These are phyloP conservation scores for Neurospora intermedia DNA, from an alignment of 495 filamentous ascomycete species.

Conservation along the genomic window DNA sequence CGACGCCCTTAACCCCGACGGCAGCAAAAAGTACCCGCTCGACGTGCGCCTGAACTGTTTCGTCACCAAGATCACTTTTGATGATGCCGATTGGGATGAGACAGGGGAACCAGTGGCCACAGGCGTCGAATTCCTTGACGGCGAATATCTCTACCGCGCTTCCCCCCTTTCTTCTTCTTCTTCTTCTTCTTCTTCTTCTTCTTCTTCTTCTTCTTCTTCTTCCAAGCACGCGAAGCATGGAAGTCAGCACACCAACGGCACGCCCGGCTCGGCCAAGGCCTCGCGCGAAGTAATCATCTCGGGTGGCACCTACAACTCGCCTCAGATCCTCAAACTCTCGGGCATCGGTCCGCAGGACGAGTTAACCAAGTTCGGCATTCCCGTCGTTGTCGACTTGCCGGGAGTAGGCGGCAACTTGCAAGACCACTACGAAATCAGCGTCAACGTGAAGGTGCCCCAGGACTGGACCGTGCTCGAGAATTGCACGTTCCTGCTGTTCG, in stretches of 20 bases:
- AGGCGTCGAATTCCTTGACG: constrained; percentile 54
- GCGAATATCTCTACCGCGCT: constrained; percentile 48
- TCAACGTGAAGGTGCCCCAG: constrained; percentile 33
- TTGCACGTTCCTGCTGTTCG: constrained; percentile 37
- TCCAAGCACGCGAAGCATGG: not conserved
- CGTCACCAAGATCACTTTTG: constrained; percentile 50
- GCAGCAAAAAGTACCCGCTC: constrained; percentile 44
- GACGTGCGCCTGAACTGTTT: constrained; percentile 50
- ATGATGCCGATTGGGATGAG: constrained; percentile 20
- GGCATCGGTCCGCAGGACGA: constrained; percentile 47
- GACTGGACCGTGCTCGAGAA: constrained; percentile 32
- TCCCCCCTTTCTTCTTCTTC: constrained; percentile 27
- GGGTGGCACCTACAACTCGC: constrained; percentile 50
- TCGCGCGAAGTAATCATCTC: constrained; percentile 53
- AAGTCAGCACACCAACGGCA: constrained; percentile 15
- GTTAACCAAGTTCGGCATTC: constrained; percentile 37
- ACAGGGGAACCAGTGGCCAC: constrained; percentile 36
- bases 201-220: no score
- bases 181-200: not conserved
- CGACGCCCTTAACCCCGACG: constrained; percentile 39
- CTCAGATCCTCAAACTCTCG: constrained; percentile 52
- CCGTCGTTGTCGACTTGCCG: constrained; percentile 42
- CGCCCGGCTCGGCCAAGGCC: constrained; percentile 34
- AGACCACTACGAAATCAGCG: constrained; percentile 48
- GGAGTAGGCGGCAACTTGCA: constrained; percentile 59